Evolutionary conservation across 495 filamentous ascomycete species (phyloP), one percentile per base, ranked within the genome.

Genomic region (Lindgomyces ingoldianus): DNA sequence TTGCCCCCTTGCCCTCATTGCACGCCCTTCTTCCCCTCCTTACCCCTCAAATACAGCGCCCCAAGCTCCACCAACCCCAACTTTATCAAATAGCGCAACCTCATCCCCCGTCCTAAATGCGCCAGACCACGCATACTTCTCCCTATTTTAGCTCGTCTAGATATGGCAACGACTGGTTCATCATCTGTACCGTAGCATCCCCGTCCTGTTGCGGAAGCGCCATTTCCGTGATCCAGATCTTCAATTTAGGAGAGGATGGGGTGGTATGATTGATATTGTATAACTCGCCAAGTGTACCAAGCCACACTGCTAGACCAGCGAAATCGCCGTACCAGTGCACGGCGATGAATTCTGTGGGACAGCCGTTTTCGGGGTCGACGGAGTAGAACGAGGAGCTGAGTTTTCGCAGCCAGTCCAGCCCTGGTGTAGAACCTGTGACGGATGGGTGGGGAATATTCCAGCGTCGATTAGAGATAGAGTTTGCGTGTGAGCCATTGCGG

Each of bases 101-200:
- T 27, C 42, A 42, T 62, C 53, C 21, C 65, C 65, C 9, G 65
- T 64, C 44, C 65, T 68, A 44, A 68, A 68, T 0, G 52, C 57
- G 4, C 65, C 65, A 63, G 63, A 68, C 59, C 60, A 68, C 1
- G 52, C 36, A 54, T 68, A 68, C 44, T 41, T 59, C 65, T 68
- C 59, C 45, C 63, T 68, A 63, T 9, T 68, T 52, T 33, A 58
- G 54, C 22, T 53, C 33, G 44, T 68, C 65, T 45, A 68, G 33
- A 55, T 63, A 68, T 19, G 59, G 52, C 19, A 68, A 53, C 6
- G 45, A 56, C 53, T 57, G 44, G 39, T 68, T 68, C 59, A 63
- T 54, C 59, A 68, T 62, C 2, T 9, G n/a, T 1, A 62, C 52
- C 4, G 65, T 68, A 6, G 22, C 54, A 2, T 63, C 47, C 21